Conservation (phyloP, 805 yeast genomes). For the Brettanomyces anomalus region DNA sequence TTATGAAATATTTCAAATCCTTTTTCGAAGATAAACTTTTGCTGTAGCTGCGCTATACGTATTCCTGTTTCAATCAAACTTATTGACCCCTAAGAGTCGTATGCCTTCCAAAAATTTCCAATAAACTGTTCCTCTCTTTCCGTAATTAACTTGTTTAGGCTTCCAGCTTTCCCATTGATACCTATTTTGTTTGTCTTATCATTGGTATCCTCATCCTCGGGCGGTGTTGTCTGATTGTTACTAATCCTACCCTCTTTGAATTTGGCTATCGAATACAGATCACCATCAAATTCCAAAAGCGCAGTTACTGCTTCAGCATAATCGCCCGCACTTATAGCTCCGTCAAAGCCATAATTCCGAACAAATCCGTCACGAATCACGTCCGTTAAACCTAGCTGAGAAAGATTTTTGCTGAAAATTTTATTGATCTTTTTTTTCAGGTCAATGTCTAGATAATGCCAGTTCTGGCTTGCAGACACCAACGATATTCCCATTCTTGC, state of each 20-base stretch:
- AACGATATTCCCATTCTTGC: slow-evolving; percentile 95
- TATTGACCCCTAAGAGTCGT: slow-evolving; percentile 43
- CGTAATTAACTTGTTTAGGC: slow-evolving; percentile 17
- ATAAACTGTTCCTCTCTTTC: slow-evolving; percentile 26
- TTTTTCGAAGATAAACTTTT: slow-evolving; percentile 74
- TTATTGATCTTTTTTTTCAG: slow-evolving; percentile 65
- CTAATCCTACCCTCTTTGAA: neutral
- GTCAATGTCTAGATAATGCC: slow-evolving; percentile 82
- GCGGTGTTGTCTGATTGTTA: slow-evolving; percentile 5
- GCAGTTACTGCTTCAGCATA: slow-evolving; percentile 87
- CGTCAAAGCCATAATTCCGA: slow-evolving; percentile 79
- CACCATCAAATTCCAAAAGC: slow-evolving; percentile 61
- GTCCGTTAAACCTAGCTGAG: slow-evolving; percentile 73
- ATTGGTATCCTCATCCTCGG: slow-evolving; percentile 15
- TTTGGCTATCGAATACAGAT: slow-evolving; percentile 4
- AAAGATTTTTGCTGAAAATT: slow-evolving; percentile 62
- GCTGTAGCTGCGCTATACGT: slow-evolving; percentile 75
- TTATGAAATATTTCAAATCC: slow-evolving; percentile 88
- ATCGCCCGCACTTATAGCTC: slow-evolving; percentile 85
- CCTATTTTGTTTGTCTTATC: neutral
- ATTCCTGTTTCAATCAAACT: slow-evolving; percentile 60
- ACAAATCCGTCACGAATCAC: slow-evolving; percentile 80
- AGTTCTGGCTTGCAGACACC: slow-evolving; percentile 79
- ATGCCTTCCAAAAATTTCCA: slow-evolving; percentile 46
- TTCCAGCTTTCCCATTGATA: slow-evolving; percentile 20